Evolutionary conservation across 306 rosid genomes (phyloP).

Genomic region (Vigna reflexopilosa): DNA sequence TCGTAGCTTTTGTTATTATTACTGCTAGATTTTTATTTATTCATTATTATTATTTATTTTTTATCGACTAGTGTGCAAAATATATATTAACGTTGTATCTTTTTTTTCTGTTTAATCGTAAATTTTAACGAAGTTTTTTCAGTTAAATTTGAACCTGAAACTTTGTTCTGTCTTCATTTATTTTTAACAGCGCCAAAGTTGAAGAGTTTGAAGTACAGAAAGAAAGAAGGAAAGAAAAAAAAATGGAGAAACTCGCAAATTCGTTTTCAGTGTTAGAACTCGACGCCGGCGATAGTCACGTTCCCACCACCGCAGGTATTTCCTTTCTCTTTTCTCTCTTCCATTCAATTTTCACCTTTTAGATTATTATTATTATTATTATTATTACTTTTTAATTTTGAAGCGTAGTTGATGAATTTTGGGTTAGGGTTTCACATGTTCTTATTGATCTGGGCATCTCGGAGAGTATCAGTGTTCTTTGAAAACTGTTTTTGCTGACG

Average conservation of each 20-base stretch:
- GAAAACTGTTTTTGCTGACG: neutral
- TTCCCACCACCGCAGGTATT: constrained; percentile 34
- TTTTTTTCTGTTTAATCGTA: no score
- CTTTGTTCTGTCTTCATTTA: neutral
- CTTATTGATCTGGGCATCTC: constrained; percentile 16
- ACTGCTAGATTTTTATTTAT: no score
- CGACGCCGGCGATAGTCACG: constrained; percentile 64
- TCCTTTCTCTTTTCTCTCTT: neutral
- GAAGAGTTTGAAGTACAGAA: constrained; percentile 6
- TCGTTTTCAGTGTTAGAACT: constrained; percentile 72
- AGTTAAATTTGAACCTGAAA: no score
- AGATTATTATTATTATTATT: no score
- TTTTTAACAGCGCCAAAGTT: neutral
- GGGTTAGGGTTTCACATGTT: constrained; percentile 47
- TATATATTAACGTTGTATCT: no score
- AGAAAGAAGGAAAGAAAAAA: neutral
- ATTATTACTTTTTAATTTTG: neutral
- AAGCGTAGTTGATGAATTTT: neutral
- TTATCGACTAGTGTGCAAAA: no score
- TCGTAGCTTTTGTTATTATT: no score
- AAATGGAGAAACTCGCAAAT: constrained; percentile 64
- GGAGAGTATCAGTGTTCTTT: constrained; percentile 2
- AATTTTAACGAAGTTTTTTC: no score
- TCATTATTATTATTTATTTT: no score
- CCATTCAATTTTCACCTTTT: neutral